Evolutionary conservation across 768 basidiomycete genomes (phyloP), one percentile per base, ranked within the genome.

Genomic region (Leccinum aurantiacum): DNA sequence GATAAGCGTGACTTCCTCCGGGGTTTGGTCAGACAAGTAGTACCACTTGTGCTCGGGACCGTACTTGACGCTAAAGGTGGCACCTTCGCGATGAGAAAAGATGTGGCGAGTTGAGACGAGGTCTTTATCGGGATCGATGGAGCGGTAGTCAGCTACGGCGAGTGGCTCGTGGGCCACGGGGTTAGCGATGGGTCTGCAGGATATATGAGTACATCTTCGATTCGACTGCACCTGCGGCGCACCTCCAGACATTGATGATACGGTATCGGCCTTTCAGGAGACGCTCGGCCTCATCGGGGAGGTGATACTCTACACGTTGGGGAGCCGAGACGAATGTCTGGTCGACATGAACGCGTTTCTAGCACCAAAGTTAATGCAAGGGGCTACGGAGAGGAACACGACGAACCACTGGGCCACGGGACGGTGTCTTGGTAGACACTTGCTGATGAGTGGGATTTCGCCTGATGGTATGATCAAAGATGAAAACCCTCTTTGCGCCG

Each of bases 241-340:
- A 69, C 63, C 80, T 77, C 80, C 80, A 80, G 47, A 80, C 75
- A 63, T 81, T 81, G 67, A 81, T 78, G 65, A 80, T 78, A 53
- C 76, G 77, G 33, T 74, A 71, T 55, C 79, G 77, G 13, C 71
- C 67, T 60, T 77, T 70, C 56, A 48, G 14, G 6, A 48, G 24
- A 3, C 47, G 19, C 47, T 48, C 47, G 47, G 47, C 47, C 11
- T 48, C 47, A 24, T 48, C 47, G 5, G 47, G 47, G 3, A 48
- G 19, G 13, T 48, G 47, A 24, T 24, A 14, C 6, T 24, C 24
- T 13, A 48, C 47, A 6, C 47, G 47, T 11, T 48, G 47, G 19
- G 19, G 6, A 19, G 47, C 47, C 6, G 47, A 19, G 47, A 22
- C 47, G 14, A 24, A 24, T 48, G 47, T 48, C 47, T 48, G 47